Percentiles rank a stretch among this genome's conserved stretches.
Conservation (phyloP, 148 eudicot genomes). For the Pouteria glomerata region DNA sequence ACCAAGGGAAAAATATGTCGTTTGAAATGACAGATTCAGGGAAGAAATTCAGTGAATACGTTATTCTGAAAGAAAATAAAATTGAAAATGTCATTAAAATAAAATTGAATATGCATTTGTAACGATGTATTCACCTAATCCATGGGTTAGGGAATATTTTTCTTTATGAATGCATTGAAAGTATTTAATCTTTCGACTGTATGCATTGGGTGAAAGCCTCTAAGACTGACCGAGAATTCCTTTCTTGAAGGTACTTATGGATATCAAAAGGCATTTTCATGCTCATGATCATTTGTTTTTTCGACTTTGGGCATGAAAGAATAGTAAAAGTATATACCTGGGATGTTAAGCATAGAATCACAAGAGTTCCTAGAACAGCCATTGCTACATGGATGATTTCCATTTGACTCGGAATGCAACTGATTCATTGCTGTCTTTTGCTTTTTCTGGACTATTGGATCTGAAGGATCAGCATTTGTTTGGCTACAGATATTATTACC, state of each 20-base stretch:
- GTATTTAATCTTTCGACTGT: too few species aligned
- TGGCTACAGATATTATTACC: constrained; percentile 4
- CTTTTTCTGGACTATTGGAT: constrained; percentile 24
- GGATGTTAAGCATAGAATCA: constrained; percentile 22
- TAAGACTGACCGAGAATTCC: neutral
- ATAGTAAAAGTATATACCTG: constrained; percentile 20
- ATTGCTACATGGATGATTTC: neutral
- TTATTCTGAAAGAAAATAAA: too few species aligned
- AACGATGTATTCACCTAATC: too few species aligned
- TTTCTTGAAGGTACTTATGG: neutral
- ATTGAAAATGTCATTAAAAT: too few species aligned
- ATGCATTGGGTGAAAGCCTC: too few species aligned
- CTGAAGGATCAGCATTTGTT: constrained; percentile 10
- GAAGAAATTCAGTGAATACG: too few species aligned
- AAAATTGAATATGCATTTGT: too few species aligned
- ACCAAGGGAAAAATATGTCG: too few species aligned
- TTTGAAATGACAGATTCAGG: too few species aligned
- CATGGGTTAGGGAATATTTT: too few species aligned
- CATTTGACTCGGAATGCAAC: constrained; percentile 12
- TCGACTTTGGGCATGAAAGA: neutral
- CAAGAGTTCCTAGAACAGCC: neutral
- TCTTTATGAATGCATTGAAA: too few species aligned
- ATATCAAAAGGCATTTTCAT: neutral
- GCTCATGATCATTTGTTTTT: neutral
- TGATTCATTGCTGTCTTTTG: constrained; percentile 19